Conservation (phyloP, 352 stramenopile species). For the Pythium vanterpoolii region DNA sequence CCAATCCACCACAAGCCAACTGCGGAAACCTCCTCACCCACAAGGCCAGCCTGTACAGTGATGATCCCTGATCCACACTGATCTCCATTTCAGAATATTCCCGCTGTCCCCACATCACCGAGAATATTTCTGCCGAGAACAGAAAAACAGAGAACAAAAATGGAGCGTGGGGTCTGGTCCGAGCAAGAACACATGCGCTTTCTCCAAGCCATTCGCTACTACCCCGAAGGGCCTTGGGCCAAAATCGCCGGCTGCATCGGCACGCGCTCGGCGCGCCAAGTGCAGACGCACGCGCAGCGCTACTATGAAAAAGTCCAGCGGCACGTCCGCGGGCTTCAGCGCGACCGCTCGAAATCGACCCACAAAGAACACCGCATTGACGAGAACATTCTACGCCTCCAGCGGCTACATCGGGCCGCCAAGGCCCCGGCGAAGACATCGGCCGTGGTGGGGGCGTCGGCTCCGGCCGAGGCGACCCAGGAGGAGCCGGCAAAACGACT, state of each 20-base stretch:
- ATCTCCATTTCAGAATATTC: constrained; percentile 16
- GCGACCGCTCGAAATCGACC: constrained; percentile 18
- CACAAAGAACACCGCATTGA: constrained; percentile 24
- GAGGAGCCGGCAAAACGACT: constrained; percentile 12
- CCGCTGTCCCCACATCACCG: too few species aligned
- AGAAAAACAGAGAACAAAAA: not conserved
- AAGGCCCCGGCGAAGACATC: not conserved
- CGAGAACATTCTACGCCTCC: constrained; percentile 15
- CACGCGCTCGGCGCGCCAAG: constrained; percentile 49
- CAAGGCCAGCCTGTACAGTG: too few species aligned
- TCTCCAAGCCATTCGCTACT: constrained; percentile 29
- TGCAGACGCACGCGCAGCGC: constrained; percentile 56
- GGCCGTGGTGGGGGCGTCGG: not conserved
- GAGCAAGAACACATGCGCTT: constrained; percentile 37
- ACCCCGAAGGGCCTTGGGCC: constrained; percentile 35
- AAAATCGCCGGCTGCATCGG: constrained; percentile 28
- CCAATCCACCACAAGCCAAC: too few species aligned
- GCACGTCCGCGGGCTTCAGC: constrained; percentile 41
- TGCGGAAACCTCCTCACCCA: too few species aligned
- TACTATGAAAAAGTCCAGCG: constrained; percentile 79
- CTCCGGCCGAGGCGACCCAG: not conserved
- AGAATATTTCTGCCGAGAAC: too few species aligned
- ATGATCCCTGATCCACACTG: too few species aligned
- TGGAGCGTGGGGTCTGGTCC: constrained; percentile 29
- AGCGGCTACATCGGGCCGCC: constrained; percentile 16